Conservation (phyloP, 441 rosid genomes). For the Syzygium syzygioides region DNA sequence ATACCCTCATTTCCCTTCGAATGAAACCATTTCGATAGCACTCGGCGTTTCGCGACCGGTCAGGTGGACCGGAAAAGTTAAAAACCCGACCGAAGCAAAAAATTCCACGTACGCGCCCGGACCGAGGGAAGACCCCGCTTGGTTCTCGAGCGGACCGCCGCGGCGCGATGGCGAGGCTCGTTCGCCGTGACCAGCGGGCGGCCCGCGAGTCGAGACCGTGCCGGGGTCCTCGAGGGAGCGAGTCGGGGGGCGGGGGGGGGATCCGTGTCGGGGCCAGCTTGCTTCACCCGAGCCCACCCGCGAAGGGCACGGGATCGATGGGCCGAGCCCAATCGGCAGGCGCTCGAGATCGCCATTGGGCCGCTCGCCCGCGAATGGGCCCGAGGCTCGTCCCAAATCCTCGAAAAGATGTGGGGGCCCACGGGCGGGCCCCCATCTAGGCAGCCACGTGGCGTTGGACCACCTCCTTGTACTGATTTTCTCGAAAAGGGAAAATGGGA, state of each 20-base stretch:
- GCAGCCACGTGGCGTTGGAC: neutral
- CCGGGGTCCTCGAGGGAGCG: neutral
- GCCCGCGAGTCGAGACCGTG: neutral
- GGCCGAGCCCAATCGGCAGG: too few relatives aligned
- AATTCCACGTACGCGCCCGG: fast-evolving
- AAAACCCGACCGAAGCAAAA: neutral
- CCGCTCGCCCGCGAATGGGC: neutral
- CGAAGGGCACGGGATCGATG: too few relatives aligned
- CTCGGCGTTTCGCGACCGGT: neutral
- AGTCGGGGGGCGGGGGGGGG: too few relatives aligned
- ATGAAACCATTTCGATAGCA: neutral
- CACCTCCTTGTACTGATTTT: neutral
- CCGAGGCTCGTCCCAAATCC: neutral
- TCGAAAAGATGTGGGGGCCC: neutral
- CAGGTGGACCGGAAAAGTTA: too few relatives aligned
- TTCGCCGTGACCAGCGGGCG: neutral
- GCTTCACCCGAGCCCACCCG: too few relatives aligned
- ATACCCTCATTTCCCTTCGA: neutral
- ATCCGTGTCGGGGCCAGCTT: too few relatives aligned
- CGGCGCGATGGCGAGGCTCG: fast-evolving
- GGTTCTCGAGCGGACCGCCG: neutral
- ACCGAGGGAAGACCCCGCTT: neutral
- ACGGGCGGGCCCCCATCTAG: neutral
- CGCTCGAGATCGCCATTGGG: too few relatives aligned
- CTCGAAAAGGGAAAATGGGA: neutral